Percentiles rank a stretch among this genome's conserved stretches.
phyloP scores from a whole-genome alignment of 441 rosid species.

The Arabidopsis lyrata region DNA sequence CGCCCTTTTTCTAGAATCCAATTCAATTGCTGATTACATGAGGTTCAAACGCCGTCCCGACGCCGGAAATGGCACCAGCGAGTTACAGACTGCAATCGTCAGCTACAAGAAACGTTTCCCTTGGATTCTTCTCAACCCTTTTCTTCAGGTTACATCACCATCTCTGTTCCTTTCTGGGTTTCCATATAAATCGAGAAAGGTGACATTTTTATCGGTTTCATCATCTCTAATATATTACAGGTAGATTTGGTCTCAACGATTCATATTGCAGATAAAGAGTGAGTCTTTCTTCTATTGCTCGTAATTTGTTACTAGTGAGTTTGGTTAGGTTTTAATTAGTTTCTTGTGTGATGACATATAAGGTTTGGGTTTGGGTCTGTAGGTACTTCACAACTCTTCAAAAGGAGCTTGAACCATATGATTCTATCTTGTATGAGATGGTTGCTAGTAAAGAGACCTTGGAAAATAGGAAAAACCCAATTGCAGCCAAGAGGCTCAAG shows the following conservation, averaged over 20 bases:
- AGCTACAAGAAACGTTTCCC: slow-evolving; percentile 79
- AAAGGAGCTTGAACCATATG: slow-evolving; percentile 81
- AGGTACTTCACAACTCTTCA: slow-evolving; percentile 87
- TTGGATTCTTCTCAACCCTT: slow-evolving; percentile 82
- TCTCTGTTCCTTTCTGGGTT: not conserved
- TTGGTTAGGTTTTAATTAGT: not conserved
- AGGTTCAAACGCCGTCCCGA: slow-evolving; percentile 63
- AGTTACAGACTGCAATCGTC: slow-evolving; percentile 88
- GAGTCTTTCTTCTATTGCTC: slow-evolving; percentile 35
- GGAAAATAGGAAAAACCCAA: slow-evolving; percentile 62
- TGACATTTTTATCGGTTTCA: slow-evolving; percentile 5
- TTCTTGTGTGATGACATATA: slow-evolving; percentile 12
- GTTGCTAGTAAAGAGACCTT: slow-evolving; percentile 86
- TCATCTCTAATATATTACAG: slow-evolving; percentile 45
- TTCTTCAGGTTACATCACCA: slow-evolving; percentile 58
- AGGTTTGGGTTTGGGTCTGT: slow-evolving; percentile 21
- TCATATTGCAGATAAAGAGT: slow-evolving; percentile 96
- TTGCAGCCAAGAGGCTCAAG: slow-evolving; percentile 58
- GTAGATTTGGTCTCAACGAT: slow-evolving; percentile 95
- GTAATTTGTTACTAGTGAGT: not conserved
- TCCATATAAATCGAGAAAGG: not conserved
- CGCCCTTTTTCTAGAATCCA: slow-evolving; percentile 58
- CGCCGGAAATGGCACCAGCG: slow-evolving; percentile 48
- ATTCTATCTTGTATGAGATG: slow-evolving; percentile 93
- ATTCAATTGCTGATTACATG: slow-evolving; percentile 87